Base-by-base conservation (phyloP, 495 filamentous ascomycete genomes). In the Friedmanniomyces endolithicus region DNA sequence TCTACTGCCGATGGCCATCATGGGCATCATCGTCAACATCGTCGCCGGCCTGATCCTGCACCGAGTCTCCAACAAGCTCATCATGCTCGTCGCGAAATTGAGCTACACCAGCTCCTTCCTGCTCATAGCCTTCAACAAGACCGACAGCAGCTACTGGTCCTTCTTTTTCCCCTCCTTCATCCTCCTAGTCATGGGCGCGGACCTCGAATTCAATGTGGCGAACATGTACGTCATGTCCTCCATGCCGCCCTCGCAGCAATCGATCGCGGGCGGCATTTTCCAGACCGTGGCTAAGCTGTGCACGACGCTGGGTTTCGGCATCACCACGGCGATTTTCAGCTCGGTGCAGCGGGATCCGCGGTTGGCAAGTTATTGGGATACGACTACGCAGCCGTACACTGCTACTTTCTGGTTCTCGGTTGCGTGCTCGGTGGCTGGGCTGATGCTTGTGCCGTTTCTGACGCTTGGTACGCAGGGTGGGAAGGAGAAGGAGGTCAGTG, bases 181-280 rank as follows among this genome's bases (percentile, higher is more conserved):
- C 11, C 50, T 72, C 16, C 61, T 54, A 22, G 68, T 71, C 23
- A 47, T 70, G 35, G 70, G 68, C 6, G 69, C 70, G 19, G 70
- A 72, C 51, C 59, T 71, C 11, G 76, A 81, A 55, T 81, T 82
- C 65, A 81, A 79, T 48, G 78, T 81, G 34, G 73, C 74, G 6
- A 82, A 82, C 64, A 72, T 72, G 69, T 72, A 70, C 56, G 68
- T 72, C 34, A 60, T 72, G 50, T 68, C 65, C 2, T 65, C 65
- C 2, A 63, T 72, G 55, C 68, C 68, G 44, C 44, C 55, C 20
- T 52, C 41, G 6, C 65, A 66, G 16, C 69, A 72, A 54, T 64
- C 62, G 41, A 60, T 72, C 51, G 69, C 69, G 6, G 68, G 69
- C 23, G 67, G 67, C 8, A 56, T 72, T 22, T 66, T 72, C 59